Evolutionary conservation across 2,329 filamentous ascomycete genomes (phyloP).

Genomic region (Gliomastix tumulicola): DNA sequence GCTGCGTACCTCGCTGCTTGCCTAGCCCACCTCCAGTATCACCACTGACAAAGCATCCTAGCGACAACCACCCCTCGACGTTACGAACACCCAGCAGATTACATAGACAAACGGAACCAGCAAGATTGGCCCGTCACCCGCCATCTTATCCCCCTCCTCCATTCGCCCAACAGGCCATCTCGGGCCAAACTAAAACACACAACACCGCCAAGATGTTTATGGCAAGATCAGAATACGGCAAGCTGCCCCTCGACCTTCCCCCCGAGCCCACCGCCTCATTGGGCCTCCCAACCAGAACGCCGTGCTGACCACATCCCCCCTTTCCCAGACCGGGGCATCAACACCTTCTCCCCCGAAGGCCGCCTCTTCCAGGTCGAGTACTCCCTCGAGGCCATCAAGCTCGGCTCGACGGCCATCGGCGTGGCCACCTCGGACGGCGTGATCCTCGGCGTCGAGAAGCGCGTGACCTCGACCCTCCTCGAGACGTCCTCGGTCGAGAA

Average conservation of each 20-base stretch:
- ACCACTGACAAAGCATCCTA: too few relatives aligned
- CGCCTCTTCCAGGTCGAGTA: constrained; percentile 99
- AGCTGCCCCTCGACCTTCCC: constrained; percentile 29
- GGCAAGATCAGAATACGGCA: constrained; percentile 99
- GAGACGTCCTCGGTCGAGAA: constrained; percentile 98
- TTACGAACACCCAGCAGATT: too few relatives aligned
- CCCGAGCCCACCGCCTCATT: not conserved
- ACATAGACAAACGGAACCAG: too few relatives aligned
- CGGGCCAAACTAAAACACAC: not conserved
- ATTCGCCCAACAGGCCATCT: not conserved
- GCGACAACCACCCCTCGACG: too few relatives aligned
- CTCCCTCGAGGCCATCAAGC: constrained; percentile 99
- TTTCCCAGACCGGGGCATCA: constrained; percentile 84
- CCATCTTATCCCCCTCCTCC: not conserved
- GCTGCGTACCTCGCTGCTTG: constrained; percentile 32
- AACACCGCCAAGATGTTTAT: constrained; percentile 81
- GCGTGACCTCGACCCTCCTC: constrained; percentile 93
- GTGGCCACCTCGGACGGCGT: constrained; percentile 94
- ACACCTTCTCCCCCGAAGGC: constrained; percentile 99
- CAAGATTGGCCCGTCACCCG: too few relatives aligned
- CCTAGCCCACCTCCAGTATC: too few relatives aligned
- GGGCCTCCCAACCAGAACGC: constrained; percentile 15
- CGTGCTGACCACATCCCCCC: constrained; percentile 2
- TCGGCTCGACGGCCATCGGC: constrained; percentile 95
- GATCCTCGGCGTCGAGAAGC: constrained; percentile 96